Conservation (phyloP, 495 filamentous ascomycete species). For the Talaromyces adpressus region DNA sequence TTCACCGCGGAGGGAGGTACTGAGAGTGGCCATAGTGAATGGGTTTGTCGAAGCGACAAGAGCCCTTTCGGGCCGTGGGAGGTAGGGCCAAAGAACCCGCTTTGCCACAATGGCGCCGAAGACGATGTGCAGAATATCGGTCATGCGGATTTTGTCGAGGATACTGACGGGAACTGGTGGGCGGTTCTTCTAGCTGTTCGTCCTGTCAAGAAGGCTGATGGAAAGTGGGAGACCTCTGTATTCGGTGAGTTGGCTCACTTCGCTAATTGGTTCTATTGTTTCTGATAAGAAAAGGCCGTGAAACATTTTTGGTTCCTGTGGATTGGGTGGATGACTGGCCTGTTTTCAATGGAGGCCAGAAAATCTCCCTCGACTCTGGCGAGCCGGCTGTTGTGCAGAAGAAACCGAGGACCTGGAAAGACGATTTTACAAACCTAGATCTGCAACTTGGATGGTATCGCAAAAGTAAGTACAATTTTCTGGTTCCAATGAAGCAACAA, state of each 20-base stretch:
- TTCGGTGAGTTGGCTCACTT: not conserved
- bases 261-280: not conserved
- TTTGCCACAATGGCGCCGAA: slow-evolving; percentile 26
- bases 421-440: not conserved
- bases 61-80: not conserved
- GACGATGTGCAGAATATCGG: slow-evolving; percentile 36
- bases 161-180: slow-evolving; percentile 37
- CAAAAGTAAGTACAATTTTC: not conserved
- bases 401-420: not conserved
- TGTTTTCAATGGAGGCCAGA: slow-evolving; percentile 11
- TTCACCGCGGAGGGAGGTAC: slow-evolving; percentile 58
- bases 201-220: slow-evolving; percentile 17
- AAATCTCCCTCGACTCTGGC: not conserved
- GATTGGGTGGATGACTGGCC: slow-evolving; percentile 44
- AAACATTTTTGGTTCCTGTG: slow-evolving; percentile 39
- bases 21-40: slow-evolving; percentile 26
- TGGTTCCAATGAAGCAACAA: not conserved
- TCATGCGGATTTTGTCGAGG: slow-evolving; percentile 40
- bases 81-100: slow-evolving; percentile 22
- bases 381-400: not conserved
- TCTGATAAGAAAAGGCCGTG: slow-evolving; percentile 21
- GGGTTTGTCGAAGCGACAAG: slow-evolving; percentile 27
- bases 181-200: slow-evolving; percentile 38
- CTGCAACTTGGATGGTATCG: not conserved
- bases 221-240: not conserved